phyloP scores from a whole-genome alignment of 495 filamentous ascomycete species.

The Penicillium canariense region DNA sequence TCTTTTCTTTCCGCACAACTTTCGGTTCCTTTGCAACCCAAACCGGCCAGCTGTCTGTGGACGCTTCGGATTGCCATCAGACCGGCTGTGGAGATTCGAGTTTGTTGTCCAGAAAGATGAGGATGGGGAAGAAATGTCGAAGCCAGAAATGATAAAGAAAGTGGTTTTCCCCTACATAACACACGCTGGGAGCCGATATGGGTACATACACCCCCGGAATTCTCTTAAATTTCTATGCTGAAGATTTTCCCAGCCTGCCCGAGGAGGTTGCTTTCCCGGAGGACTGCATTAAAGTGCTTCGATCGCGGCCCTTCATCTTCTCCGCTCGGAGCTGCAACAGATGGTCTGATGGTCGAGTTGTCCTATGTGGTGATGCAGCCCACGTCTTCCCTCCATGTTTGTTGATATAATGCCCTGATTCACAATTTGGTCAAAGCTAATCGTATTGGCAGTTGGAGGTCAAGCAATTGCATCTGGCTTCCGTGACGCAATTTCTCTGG shows the following conservation, averaged over 20 bases:
- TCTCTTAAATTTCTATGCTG: neutral
- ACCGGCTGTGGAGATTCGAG: slow-evolving; percentile 50
- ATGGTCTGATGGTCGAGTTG: slow-evolving; percentile 44
- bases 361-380: slow-evolving; percentile 52
- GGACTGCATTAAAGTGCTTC: slow-evolving; percentile 46
- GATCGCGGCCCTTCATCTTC: slow-evolving; percentile 48
- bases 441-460: slow-evolving; percentile 37
- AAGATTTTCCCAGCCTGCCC: slow-evolving; percentile 9
- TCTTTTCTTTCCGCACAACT: slow-evolving; percentile 47
- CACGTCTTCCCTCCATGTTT: slow-evolving; percentile 55
- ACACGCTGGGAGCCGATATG: slow-evolving; percentile 30
- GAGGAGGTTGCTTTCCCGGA: slow-evolving; percentile 40
- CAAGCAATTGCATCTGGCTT: slow-evolving; percentile 51
- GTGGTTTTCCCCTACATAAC: slow-evolving; percentile 34
- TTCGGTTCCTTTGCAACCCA: slow-evolving; percentile 47
- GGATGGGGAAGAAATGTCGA: slow-evolving; percentile 32
- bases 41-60: slow-evolving; percentile 44
- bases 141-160: slow-evolving; percentile 22
- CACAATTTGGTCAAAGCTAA: neutral
- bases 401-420: neutral
- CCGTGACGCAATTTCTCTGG: slow-evolving; percentile 33
- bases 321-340: slow-evolving; percentile 47
- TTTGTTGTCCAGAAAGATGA: slow-evolving; percentile 35
- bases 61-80: slow-evolving; percentile 41
- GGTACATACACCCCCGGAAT: slow-evolving; percentile 13